phyloP scores from a whole-genome alignment of 2,329 filamentous ascomycete genomes.

The Geosmithia flava region DNA sequence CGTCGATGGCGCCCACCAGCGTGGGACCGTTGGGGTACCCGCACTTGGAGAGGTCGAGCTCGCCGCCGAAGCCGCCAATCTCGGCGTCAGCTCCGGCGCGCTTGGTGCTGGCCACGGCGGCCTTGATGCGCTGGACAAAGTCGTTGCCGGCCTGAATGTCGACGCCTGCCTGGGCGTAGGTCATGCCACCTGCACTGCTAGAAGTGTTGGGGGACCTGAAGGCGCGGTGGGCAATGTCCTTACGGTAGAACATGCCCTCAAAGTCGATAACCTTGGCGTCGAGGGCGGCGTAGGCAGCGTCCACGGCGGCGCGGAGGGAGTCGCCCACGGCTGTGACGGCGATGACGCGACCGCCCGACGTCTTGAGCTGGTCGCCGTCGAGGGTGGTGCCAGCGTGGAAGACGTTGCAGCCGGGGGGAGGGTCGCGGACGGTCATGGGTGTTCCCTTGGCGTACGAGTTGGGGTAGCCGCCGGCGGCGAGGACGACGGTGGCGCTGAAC shows the following conservation, averaged over 20 bases:
- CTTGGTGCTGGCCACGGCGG: conserved; percentile 72
- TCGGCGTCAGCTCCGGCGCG: conserved; percentile 81
- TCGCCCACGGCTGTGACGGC: conserved; percentile 68
- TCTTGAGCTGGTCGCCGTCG: conserved; percentile 51
- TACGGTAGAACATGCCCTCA: conserved; percentile 81
- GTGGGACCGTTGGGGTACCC: conserved; percentile 66
- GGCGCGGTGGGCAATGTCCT: conserved; percentile 77
- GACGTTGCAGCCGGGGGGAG: conserved; percentile 44
- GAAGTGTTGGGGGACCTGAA: conserved; percentile 29
- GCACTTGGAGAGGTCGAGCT: conserved; percentile 47
- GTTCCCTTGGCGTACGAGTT: conserved; percentile 73
- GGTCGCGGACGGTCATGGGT: conserved; percentile 35
- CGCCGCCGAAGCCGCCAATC: conserved; percentile 89
- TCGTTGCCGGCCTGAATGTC: conserved; percentile 91
- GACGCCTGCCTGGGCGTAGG: conserved; percentile 87
- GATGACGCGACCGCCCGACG: conserved; percentile 83
- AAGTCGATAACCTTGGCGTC: conserved; percentile 58
- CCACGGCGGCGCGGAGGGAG: conserved; percentile 70
- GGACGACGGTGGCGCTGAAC: conserved; percentile 85
- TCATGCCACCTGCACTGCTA: conserved; percentile 45
- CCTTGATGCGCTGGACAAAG: conserved; percentile 85
- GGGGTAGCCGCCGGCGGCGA: conserved; percentile 85
- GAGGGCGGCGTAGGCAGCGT: conserved; percentile 78
- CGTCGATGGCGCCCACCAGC: conserved; percentile 89
- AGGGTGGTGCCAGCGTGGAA: conserved; percentile 88